Conservation (phyloP, 441 rosid species). For the Gossypium schwendimanii region DNA sequence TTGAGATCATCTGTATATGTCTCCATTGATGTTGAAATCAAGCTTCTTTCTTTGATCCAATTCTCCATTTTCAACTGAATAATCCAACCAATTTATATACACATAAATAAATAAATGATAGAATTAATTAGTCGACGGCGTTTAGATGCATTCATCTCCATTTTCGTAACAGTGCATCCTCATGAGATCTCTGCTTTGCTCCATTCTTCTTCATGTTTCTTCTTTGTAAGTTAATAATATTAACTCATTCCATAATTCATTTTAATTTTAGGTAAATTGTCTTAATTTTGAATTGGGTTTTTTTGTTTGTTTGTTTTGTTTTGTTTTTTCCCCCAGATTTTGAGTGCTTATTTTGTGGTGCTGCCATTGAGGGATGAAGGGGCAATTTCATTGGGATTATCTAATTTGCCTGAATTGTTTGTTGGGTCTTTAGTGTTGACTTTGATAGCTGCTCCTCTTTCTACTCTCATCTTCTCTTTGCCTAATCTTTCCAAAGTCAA, state of each 20-base stretch:
- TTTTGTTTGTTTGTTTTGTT: too few relatives aligned
- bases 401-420: slow-evolving; percentile 69
- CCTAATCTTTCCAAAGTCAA: slow-evolving; percentile 71
- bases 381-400: slow-evolving; percentile 72
- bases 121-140: slow-evolving; percentile 28
- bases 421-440: slow-evolving; percentile 73
- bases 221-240: slow-evolving; percentile 43
- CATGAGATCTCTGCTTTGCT: slow-evolving; percentile 66
- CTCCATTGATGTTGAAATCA: not conserved
- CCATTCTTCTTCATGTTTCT: slow-evolving; percentile 75
- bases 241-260: not conserved
- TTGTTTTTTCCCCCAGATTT: slow-evolving; percentile 31
- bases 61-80: slow-evolving; percentile 1
- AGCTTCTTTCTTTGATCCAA: not conserved
- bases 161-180: slow-evolving; percentile 63
- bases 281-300: not conserved
- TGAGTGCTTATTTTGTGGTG: slow-evolving; percentile 82
- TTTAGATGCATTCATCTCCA: slow-evolving; percentile 44
- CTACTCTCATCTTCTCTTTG: slow-evolving; percentile 71
- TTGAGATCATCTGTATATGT: not conserved
- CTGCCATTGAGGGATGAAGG: slow-evolving; percentile 86
- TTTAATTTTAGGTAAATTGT: not conserved
- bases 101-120: not conserved
- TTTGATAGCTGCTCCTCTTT: slow-evolving; percentile 76
- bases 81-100: not conserved